These are phyloP conservation scores for Solanum microdontum DNA, from an alignment of 257 asterid species.

Conservation along the genomic window DNA sequence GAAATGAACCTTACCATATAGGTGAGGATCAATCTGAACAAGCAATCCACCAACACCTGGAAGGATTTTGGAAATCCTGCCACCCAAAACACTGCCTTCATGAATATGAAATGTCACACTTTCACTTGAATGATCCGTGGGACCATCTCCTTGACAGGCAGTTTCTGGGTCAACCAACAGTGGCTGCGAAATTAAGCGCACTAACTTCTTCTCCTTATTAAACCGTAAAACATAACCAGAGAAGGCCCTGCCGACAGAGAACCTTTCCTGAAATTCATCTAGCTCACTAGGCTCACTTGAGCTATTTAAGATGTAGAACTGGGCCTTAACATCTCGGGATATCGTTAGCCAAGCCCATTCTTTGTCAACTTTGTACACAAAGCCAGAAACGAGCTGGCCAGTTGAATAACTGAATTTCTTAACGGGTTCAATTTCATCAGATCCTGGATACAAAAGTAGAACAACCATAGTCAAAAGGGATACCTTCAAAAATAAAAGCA, in stretches of 20 bases:
- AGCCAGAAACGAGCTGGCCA: constrained; percentile 69
- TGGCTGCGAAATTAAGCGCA: constrained; percentile 48
- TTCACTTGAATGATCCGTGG: constrained; percentile 11
- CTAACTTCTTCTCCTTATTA: constrained; percentile 63
- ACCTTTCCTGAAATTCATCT: constrained; percentile 54
- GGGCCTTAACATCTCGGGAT: constrained; percentile 69
- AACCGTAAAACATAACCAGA: constrained; percentile 42
- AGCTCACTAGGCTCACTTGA: constrained; percentile 76
- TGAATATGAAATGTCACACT: constrained; percentile 27
- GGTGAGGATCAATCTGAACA: constrained; percentile 62
- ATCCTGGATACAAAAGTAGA: constrained; percentile 35
- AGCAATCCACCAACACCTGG: constrained; percentile 82
- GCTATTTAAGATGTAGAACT: constrained; percentile 62
- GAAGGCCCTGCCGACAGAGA: constrained; percentile 53
- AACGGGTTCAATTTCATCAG: constrained; percentile 21
- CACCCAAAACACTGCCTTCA: constrained; percentile 65
- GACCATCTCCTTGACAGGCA: constrained; percentile 5
- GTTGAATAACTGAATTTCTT: constrained; percentile 42
- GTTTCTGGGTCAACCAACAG: constrained; percentile 16
- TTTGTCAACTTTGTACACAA: constrained; percentile 64
- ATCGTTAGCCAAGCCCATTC: constrained; percentile 77
- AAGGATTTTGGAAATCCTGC: constrained; percentile 74
- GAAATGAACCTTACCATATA: constrained; percentile 84
- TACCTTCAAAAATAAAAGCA: neutral
- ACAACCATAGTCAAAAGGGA: neutral